phyloP scores from a whole-genome alignment of 73 alveolate genomes.

The Urostyla sp. region DNA sequence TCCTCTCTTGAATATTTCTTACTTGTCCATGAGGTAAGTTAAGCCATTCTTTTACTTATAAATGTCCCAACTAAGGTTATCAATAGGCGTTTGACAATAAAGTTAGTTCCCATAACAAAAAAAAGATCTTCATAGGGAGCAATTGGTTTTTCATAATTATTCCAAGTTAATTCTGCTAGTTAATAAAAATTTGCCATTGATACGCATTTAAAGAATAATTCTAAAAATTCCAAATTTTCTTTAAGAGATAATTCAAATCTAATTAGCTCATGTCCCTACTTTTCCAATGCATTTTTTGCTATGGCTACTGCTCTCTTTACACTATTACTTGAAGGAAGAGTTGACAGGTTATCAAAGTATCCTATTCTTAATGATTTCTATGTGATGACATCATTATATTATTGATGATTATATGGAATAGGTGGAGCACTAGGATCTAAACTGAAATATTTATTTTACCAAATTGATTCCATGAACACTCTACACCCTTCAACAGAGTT shows the following conservation, averaged over 20 bases:
- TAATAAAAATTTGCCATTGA: not conserved
- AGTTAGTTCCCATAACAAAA: conserved; percentile 60
- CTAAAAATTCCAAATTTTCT: not conserved
- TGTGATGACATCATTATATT: too few species aligned
- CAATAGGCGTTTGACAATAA: not conserved
- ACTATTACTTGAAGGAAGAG: not conserved
- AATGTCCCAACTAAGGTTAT: not conserved
- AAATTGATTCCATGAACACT: too few species aligned
- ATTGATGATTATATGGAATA: too few species aligned
- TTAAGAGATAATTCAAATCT: conserved; percentile 16
- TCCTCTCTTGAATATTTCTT: not conserved
- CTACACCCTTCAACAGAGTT: too few species aligned
- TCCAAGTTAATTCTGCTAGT: not conserved
- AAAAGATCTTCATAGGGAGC: not conserved
- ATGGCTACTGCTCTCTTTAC: conserved; percentile 22
- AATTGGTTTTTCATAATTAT: not conserved
- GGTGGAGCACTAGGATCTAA: not conserved
- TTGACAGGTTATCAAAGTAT: not conserved
- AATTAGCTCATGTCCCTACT: conserved; percentile 36
- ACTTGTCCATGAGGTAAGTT: not conserved
- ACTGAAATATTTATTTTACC: not conserved
- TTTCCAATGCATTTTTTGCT: conserved; percentile 19
- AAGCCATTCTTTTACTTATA: not conserved
- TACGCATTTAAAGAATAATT: not conserved
- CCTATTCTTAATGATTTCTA: too few species aligned